Conservation (phyloP, 2,329 filamentous ascomycete genomes). For the Tolypocladium album region DNA sequence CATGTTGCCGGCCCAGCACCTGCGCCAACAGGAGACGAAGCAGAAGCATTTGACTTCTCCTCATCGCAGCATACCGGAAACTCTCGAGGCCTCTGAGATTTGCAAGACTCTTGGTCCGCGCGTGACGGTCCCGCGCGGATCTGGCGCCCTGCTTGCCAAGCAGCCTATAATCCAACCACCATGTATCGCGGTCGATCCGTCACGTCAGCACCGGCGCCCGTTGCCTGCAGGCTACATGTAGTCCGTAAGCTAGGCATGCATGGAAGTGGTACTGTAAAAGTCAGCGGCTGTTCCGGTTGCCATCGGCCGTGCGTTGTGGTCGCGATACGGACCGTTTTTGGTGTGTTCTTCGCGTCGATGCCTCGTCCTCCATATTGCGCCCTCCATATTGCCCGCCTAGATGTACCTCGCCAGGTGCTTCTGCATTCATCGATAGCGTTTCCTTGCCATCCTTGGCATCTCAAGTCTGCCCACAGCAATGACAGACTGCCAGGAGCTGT, state of each 20-base stretch:
- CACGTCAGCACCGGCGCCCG: not conserved
- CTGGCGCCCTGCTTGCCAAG: not conserved
- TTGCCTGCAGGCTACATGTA: not conserved
- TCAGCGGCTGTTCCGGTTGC: not conserved
- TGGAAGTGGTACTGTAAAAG: not conserved
- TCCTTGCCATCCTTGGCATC: not conserved
- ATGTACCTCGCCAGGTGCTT: not conserved
- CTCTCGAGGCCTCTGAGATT: not conserved
- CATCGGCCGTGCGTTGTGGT: not conserved
- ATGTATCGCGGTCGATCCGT: not conserved
- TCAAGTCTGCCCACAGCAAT: not conserved
- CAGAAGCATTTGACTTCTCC: not conserved
- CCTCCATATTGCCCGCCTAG: not conserved
- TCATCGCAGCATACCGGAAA: not conserved
- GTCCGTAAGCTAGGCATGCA: not conserved
- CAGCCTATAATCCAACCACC: not conserved
- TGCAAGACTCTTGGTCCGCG: not conserved
- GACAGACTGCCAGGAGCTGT: not conserved
- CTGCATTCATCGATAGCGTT: not conserved
- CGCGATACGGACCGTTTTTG: not conserved
- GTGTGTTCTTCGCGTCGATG: not conserved
- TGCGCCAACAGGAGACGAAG: not conserved
- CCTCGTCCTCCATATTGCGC: not conserved
- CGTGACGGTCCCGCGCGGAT: not conserved
- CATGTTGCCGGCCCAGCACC: not conserved